phyloP scores from a whole-genome alignment of 495 filamentous ascomycete genomes.

The Tuber borchii region DNA sequence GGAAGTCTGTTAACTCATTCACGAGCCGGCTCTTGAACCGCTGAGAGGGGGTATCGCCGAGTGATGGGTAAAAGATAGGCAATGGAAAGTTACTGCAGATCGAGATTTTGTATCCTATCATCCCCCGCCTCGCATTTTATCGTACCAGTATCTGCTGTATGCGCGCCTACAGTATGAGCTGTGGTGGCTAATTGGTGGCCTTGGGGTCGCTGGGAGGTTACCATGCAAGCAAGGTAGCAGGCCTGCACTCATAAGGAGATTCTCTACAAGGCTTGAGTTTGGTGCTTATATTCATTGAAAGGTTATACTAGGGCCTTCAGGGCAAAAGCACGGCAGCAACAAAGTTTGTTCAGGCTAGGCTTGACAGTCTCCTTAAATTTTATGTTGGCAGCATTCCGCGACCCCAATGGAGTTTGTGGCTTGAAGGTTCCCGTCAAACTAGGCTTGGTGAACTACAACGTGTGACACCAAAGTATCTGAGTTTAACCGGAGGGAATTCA shows the following conservation, averaged over 20 bases:
- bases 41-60: not conserved
- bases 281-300: not conserved
- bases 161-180: too few relatives aligned
- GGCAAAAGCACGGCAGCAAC: not conserved
- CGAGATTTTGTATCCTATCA: not conserved
- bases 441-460: not conserved
- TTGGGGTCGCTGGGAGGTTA: too few relatives aligned
- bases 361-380: conserved; percentile 1
- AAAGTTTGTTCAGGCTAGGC: not conserved
- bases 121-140: too few relatives aligned
- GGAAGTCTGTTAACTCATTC: not conserved
- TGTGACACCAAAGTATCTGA: not conserved
- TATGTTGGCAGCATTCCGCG: not conserved
- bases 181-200: too few relatives aligned
- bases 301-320: not conserved
- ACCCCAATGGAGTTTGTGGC: not conserved
- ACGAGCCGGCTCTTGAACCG: not conserved
- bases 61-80: not conserved
- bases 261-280: not conserved
- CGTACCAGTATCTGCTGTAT: too few relatives aligned
- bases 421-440: not conserved
- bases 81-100: not conserved
- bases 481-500: not conserved
- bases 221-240: not conserved
- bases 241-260: not conserved